phyloP scores from a whole-genome alignment of 2,329 filamentous ascomycete genomes.

The Claviceps maximensis region DNA sequence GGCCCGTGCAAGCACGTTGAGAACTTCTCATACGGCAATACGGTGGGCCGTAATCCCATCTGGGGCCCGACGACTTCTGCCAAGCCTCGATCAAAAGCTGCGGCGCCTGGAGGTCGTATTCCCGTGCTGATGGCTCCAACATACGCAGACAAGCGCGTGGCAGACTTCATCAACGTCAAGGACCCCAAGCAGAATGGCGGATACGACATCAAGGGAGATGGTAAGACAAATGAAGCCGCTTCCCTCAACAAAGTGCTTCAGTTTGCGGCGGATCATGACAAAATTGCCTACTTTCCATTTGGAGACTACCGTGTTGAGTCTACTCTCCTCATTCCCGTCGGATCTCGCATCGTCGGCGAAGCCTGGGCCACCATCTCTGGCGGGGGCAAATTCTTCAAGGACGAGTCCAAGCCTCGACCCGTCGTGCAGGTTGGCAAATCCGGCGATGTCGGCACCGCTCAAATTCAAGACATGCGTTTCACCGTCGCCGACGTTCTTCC shows the following conservation, averaged over 20 bases:
- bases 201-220: conserved; percentile 22
- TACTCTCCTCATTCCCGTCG: conserved; percentile 17
- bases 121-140: conserved; percentile 25
- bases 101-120: conserved; percentile 25
- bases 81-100: conserved; percentile 19
- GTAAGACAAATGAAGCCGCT: conserved; percentile 23
- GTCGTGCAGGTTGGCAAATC: conserved; percentile 37
- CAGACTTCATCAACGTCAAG: conserved; percentile 22
- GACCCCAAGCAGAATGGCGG: conserved; percentile 20
- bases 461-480: conserved; percentile 40
- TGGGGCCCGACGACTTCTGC: conserved; percentile 22
- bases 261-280: conserved; percentile 19
- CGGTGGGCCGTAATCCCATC: conserved; percentile 24
- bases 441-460: conserved; percentile 34
- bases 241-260: conserved; percentile 25
- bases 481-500: conserved; percentile 32
- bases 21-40: conserved; percentile 30
- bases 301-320: conserved; percentile 16
- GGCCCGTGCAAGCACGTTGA: conserved; percentile 19
- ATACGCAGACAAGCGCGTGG: conserved; percentile 20
- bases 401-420: conserved; percentile 29
- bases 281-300: conserved; percentile 18
- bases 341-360: conserved; percentile 41
- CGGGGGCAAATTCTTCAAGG: conserved; percentile 29
- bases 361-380: conserved; percentile 39